phyloP scores from a whole-genome alignment of 164 flowering plant genomes.

The Buxus sempervirens region DNA sequence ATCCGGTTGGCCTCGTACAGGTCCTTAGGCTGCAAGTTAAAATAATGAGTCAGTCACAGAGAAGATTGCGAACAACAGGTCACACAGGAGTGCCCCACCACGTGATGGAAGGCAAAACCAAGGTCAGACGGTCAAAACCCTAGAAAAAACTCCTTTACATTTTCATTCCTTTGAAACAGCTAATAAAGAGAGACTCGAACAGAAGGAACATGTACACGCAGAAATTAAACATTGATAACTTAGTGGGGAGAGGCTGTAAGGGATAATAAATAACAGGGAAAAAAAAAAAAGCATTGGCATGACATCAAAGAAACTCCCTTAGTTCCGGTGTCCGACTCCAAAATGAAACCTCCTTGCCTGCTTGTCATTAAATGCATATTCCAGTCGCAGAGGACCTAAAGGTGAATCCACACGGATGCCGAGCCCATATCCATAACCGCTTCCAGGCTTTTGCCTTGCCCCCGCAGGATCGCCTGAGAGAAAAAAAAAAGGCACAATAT shows the following conservation, averaged over 20 bases:
- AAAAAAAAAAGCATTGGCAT: too few relatives aligned
- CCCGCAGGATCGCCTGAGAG: constrained; percentile 94
- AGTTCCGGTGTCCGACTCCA: constrained; percentile 84
- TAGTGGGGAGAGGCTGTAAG: neutral
- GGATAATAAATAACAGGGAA: neutral
- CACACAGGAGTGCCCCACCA: too few relatives aligned
- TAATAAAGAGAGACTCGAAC: too few relatives aligned
- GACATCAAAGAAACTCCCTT: neutral
- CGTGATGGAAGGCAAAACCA: too few relatives aligned
- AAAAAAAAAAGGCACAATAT: neutral
- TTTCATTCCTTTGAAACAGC: too few relatives aligned
- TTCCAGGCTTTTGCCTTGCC: constrained; percentile 89
- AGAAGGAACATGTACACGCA: neutral
- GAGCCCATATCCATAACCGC: constrained; percentile 87
- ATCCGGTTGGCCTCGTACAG: too few relatives aligned
- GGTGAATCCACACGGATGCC: constrained; percentile 93
- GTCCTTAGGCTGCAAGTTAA: too few relatives aligned
- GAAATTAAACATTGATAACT: too few relatives aligned
- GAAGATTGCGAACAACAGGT: too few relatives aligned
- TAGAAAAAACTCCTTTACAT: too few relatives aligned
- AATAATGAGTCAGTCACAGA: too few relatives aligned
- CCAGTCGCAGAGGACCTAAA: constrained; percentile 85
- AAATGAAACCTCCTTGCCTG: constrained; percentile 76
- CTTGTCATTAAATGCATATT: constrained; percentile 84
- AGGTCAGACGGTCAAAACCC: too few relatives aligned